phyloP scores from a whole-genome alignment of 78 protist genomes.

The Dictyostelium capitatum region DNA sequence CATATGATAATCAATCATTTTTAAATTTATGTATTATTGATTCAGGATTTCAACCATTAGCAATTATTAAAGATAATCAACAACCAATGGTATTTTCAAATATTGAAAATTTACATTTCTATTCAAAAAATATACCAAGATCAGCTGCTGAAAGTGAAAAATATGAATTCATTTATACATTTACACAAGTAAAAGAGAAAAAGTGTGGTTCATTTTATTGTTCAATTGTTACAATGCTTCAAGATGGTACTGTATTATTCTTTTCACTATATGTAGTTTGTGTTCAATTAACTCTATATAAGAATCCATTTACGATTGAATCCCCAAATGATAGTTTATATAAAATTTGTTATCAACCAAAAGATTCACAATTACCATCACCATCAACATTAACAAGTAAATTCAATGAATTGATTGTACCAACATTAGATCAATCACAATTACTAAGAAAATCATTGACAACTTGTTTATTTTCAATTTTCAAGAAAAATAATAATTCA shows the following conservation, averaged over 20 bases:
- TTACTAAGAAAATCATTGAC: neutral
- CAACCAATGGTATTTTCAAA: neutral
- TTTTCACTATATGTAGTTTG: neutral
- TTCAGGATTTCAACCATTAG: neutral
- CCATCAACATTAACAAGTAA: neutral
- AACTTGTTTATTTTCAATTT: neutral
- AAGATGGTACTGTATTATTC: slow-evolving; percentile 14
- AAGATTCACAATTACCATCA: slow-evolving; percentile 9
- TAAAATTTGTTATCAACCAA: neutral
- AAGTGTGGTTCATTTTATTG: neutral
- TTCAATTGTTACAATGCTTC: neutral
- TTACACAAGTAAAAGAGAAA: neutral
- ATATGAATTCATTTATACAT: slow-evolving; percentile 6
- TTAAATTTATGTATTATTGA: neutral
- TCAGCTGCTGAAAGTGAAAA: neutral
- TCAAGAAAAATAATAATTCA: slow-evolving; percentile 3
- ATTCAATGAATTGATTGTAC: neutral
- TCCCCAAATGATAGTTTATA: neutral
- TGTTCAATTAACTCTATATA: no score
- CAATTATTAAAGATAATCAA: neutral
- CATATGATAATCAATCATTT: slow-evolving; percentile 17
- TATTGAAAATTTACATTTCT: neutral
- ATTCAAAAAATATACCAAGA: neutral
- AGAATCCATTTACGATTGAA: neutral
- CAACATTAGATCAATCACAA: neutral